Conservation (phyloP, 106 monocot genomes). For the Dactylorhiza incarnata region DNA sequence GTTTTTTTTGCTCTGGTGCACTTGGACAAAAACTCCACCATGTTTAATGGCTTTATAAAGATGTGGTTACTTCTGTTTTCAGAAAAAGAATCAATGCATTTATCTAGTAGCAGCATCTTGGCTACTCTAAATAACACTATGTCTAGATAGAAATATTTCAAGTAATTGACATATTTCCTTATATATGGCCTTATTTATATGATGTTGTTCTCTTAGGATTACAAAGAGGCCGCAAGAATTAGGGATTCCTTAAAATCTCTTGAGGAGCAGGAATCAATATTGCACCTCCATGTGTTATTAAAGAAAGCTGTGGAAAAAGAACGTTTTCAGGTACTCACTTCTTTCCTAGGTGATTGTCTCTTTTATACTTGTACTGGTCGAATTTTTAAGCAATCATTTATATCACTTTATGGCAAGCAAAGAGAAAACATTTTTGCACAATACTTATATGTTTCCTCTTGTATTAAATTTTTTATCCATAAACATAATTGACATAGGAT, state of each 20-base stretch:
- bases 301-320: conserved; percentile 49
- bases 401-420: neutral
- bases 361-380: neutral
- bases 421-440: too few relatives aligned
- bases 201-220: conserved; percentile 27
- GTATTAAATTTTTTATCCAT: too few relatives aligned
- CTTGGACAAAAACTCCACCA: too few relatives aligned
- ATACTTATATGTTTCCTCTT: neutral
- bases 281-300: conserved; percentile 44
- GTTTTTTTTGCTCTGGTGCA: too few relatives aligned
- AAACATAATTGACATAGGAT: too few relatives aligned
- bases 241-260: conserved; percentile 64
- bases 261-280: conserved; percentile 61
- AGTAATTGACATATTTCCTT: neutral
- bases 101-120: neutral
- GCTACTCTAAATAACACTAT: neutral
- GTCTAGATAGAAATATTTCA: neutral
- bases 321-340: conserved; percentile 46
- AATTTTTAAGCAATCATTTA: neutral
- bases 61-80: neutral
- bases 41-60: neutral
- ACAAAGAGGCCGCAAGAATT: conserved; percentile 70
- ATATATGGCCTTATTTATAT: neutral
- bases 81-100: neutral
- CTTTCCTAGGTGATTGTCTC: neutral